These are phyloP conservation scores for Fraxinus floribunda DNA, from an alignment of 305 asterid species.

Conservation along the genomic window DNA sequence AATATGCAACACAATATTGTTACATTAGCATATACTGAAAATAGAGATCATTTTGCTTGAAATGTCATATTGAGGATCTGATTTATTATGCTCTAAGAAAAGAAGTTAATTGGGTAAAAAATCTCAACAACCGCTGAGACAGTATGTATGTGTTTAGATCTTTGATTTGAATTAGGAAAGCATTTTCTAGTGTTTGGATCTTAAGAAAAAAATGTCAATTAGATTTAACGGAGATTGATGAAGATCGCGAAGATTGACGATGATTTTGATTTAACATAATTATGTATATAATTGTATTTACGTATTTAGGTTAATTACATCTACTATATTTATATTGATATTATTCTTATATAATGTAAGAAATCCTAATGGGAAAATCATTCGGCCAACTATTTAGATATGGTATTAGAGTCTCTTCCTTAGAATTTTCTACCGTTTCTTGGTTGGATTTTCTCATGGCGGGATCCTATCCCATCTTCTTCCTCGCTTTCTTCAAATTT, in stretches of 20 bases:
- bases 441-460: not conserved
- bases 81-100: not conserved
- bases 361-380: not conserved
- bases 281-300: not conserved
- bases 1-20: not conserved
- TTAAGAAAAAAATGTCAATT: not conserved
- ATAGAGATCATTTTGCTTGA: not conserved
- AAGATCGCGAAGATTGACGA: not conserved
- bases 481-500: not conserved
- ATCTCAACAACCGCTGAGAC: not conserved
- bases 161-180: conserved; percentile 2
- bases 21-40: not conserved
- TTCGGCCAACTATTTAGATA: not conserved
- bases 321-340: not conserved
- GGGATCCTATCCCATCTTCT: not conserved
- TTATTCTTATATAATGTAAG: not conserved
- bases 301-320: not conserved
- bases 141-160: not conserved
- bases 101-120: not conserved
- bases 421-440: not conserved
- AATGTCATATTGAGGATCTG: not conserved
- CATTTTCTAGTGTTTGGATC: not conserved
- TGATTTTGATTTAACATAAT: not conserved
- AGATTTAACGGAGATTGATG: not conserved
- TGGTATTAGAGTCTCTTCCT: not conserved